phyloP scores from a whole-genome alignment of 495 filamentous ascomycete species.

The Penicillium maclennaniae region DNA sequence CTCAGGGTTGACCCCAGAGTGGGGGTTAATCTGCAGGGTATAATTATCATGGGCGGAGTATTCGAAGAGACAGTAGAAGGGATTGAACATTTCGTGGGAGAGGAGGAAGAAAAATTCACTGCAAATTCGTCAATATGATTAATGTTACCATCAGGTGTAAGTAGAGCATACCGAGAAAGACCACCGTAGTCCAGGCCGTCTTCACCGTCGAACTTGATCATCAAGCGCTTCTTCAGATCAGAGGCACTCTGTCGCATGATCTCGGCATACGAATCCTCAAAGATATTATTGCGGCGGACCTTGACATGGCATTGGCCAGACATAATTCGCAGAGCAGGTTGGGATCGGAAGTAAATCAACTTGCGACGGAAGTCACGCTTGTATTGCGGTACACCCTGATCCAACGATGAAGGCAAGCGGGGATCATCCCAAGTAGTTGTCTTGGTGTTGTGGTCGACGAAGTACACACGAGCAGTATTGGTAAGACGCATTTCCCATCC shows the following conservation, averaged over 20 bases:
- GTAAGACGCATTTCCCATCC: slow-evolving; percentile 99
- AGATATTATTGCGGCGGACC: slow-evolving; percentile 92
- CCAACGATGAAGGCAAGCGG: slow-evolving; percentile 87
- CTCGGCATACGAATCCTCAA: slow-evolving; percentile 97
- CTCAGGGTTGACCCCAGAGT: slow-evolving; percentile 98
- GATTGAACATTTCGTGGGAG: slow-evolving; percentile 99
- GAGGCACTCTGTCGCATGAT: slow-evolving; percentile 96
- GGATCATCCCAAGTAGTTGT: slow-evolving; percentile 99
- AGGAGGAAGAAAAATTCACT: slow-evolving; percentile 99
- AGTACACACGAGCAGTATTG: slow-evolving; percentile 96
- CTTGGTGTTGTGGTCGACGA: slow-evolving; percentile 99
- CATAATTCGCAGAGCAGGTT: slow-evolving; percentile 91
- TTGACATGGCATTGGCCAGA: slow-evolving; percentile 98
- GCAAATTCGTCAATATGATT: slow-evolving; percentile 23
- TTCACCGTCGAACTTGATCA: slow-evolving; percentile 99
- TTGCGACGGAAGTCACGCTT: slow-evolving; percentile 98
- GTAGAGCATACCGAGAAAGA: slow-evolving; percentile 65
- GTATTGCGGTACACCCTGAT: slow-evolving; percentile 98
- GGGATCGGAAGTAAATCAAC: slow-evolving; percentile 98
- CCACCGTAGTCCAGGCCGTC: slow-evolving; percentile 98
- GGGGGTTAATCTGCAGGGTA: slow-evolving; percentile 98
- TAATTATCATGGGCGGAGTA: slow-evolving; percentile 99
- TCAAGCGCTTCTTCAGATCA: slow-evolving; percentile 94
- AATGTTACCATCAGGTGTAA: not conserved
- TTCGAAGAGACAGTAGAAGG: slow-evolving; percentile 99